These are phyloP conservation scores for Umbilicaria muhlenbergii DNA, from an alignment of 495 filamentous ascomycete genomes.

Conservation along the genomic window DNA sequence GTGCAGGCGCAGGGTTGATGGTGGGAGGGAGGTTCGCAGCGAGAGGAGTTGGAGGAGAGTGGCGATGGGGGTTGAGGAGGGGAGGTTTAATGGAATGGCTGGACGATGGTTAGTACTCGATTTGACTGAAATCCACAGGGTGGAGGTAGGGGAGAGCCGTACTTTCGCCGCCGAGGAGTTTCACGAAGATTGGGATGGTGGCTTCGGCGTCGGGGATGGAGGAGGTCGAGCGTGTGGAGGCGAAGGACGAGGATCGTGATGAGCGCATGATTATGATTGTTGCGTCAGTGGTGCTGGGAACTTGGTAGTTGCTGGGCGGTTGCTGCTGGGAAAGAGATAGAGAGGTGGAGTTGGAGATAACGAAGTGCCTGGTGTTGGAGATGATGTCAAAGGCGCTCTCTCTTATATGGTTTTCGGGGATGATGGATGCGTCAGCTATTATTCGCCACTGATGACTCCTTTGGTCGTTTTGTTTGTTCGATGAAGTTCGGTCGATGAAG, in stretches of 20 bases:
- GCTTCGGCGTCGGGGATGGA: not conserved
- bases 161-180: slow-evolving; percentile 15
- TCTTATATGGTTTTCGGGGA: too few species aligned
- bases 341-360: not conserved
- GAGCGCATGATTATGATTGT: slow-evolving; percentile 6
- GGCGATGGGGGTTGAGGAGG: slow-evolving; percentile 18
- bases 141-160: slow-evolving; percentile 1
- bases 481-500: too few species aligned
- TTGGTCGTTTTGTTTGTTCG: too few species aligned
- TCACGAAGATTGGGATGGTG: slow-evolving; percentile 12
- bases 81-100: slow-evolving; percentile 16
- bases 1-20: slow-evolving; percentile 22
- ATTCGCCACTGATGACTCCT: too few species aligned
- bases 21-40: slow-evolving; percentile 24
- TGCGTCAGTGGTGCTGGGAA: not conserved
- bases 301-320: too few species aligned
- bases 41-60: slow-evolving; percentile 28
- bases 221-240: slow-evolving; percentile 6
- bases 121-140: slow-evolving; percentile 5
- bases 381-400: too few species aligned
- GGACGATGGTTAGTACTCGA: slow-evolving; percentile 13
- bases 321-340: too few species aligned
- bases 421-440: too few species aligned
- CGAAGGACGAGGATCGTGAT: slow-evolving; percentile 12
- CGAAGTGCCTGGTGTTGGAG: too few species aligned